Base-by-base conservation (phyloP, 345 rosid genomes). In the Citrus cavaleriei region DNA sequence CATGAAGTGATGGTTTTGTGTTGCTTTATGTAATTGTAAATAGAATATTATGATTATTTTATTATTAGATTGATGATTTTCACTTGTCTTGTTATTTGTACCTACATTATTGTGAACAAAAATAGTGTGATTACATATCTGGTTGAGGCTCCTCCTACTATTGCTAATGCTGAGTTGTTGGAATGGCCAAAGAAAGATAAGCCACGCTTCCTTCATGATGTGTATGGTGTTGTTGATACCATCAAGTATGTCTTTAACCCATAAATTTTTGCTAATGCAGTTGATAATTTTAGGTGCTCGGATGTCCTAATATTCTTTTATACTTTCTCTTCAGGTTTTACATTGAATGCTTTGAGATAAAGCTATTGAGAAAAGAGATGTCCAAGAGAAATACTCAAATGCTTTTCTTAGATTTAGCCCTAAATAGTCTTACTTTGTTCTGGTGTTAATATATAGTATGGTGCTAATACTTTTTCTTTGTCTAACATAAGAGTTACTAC, bases 341-440 rank as follows among this genome's bases (percentile, higher is more conserved):
- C 76, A 93, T 94, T 22, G 97, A 95, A 78, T 86, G 93, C 82
- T 91, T 93, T 61, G 98, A 98, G 72, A 95, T 93, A 98, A 95
- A 91, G 83, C 74, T 95, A 76, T 77, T 92, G 91, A 92, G 98
- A 89, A 65, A 78, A 93, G 98, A 84, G 98, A 92, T 72, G 27
- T 95, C 62, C 98, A 92, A 70, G 97, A 93, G 89, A 95, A 93
- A 80, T 92, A 92, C 84, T 83, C 98, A 58, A 91, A 95, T 84
- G 98, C 96, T 75, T 93, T 95, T 83, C 93, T 95, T 7, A 95
- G 97, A 30, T 95, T 87, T 86, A 97, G 97, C 55, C 91, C 93
- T 7, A 97, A 95, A 74, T 85, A 85, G 21, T 75, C 98, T 55
- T 72, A 90, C 80, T 95, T 95, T 72, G 97, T 81, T 14, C 86